phyloP scores from a whole-genome alignment of 1,139 yeast genomes.

The Hanseniaspora sp. region DNA sequence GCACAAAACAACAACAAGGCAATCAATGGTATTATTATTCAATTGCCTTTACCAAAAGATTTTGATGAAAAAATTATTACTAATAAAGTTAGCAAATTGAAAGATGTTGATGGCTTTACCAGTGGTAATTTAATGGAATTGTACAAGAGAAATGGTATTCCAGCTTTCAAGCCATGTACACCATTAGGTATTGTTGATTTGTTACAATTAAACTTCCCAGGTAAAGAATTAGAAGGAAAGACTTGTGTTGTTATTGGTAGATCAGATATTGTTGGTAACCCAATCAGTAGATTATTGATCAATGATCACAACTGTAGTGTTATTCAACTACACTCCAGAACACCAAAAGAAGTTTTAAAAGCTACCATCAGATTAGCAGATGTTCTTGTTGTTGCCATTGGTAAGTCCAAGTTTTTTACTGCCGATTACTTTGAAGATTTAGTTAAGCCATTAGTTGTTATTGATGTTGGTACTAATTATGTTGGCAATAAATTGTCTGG shows the following conservation, averaged over 20 bases:
- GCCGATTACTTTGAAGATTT: constrained; percentile 74
- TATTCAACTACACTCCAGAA: constrained; percentile 45
- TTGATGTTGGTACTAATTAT: constrained; percentile 94
- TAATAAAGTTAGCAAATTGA: constrained; percentile 58
- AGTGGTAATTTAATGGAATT: constrained; percentile 84
- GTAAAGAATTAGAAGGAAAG: constrained; percentile 49
- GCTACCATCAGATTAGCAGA: constrained; percentile 63
- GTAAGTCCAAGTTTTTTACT: constrained; percentile 68
- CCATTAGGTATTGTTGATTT: constrained; percentile 88
- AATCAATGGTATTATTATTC: constrained; percentile 85
- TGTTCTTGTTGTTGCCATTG: constrained; percentile 85
- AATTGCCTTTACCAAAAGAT: constrained; percentile 78
- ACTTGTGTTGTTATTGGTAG: constrained; percentile 93
- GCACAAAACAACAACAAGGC: constrained; percentile 53
- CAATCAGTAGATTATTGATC: constrained; percentile 72
- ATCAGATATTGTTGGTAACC: constrained; percentile 92
- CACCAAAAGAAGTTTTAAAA: constrained; percentile 56
- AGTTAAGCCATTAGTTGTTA: constrained; percentile 57
- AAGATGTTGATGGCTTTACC: constrained; percentile 96
- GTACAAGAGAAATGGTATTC: constrained; percentile 78
- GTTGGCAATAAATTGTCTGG: constrained; percentile 85
- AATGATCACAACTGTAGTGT: constrained; percentile 82
- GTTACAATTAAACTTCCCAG: constrained; percentile 50
- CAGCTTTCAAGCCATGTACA: constrained; percentile 84
- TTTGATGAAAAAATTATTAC: constrained; percentile 72